phyloP scores from a whole-genome alignment of 441 rosid genomes.

The Brassica balearica region DNA sequence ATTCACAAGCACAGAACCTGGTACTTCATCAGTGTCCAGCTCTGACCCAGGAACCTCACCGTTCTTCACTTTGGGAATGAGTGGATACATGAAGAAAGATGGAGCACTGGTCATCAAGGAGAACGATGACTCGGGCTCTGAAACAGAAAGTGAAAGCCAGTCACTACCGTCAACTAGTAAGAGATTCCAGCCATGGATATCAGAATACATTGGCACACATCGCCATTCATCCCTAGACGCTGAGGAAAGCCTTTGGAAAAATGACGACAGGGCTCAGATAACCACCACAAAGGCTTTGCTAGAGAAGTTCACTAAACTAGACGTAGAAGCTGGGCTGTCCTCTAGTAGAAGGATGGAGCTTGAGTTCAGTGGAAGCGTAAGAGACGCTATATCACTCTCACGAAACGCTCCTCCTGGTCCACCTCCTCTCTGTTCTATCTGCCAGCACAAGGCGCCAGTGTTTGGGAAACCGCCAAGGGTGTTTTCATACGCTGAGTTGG shows the following conservation, averaged over 20 bases:
- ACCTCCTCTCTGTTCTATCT: slow-evolving; percentile 96
- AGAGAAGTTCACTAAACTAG: slow-evolving; percentile 74
- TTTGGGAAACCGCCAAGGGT: slow-evolving; percentile 98
- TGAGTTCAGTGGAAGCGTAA: slow-evolving; percentile 75
- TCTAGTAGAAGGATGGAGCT: slow-evolving; percentile 56
- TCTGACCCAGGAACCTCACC: slow-evolving; percentile 94
- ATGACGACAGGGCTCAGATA: slow-evolving; percentile 49
- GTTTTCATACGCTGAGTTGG: slow-evolving; percentile 90
- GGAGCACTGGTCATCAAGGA: slow-evolving; percentile 61
- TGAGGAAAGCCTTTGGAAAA: slow-evolving; percentile 63
- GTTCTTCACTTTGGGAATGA: slow-evolving; percentile 61
- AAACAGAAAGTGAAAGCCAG: slow-evolving; percentile 72
- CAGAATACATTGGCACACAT: slow-evolving; percentile 59
- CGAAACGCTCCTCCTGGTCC: slow-evolving; percentile 86
- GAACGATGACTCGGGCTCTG: slow-evolving; percentile 72
- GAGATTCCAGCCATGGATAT: slow-evolving; percentile 82
- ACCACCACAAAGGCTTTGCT: slow-evolving; percentile 67
- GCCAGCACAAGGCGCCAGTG: slow-evolving; percentile 95
- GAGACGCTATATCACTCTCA: slow-evolving; percentile 86
- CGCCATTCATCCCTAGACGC: slow-evolving; percentile 52
- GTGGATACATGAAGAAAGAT: slow-evolving; percentile 69
- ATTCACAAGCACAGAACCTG: slow-evolving; percentile 83
- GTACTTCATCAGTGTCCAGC: slow-evolving; percentile 93
- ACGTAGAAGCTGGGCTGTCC: slow-evolving; percentile 60
- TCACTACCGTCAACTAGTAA: slow-evolving; percentile 70